phyloP scores from a whole-genome alignment of 208 protist species.

The Trypanosoma avium region DNA sequence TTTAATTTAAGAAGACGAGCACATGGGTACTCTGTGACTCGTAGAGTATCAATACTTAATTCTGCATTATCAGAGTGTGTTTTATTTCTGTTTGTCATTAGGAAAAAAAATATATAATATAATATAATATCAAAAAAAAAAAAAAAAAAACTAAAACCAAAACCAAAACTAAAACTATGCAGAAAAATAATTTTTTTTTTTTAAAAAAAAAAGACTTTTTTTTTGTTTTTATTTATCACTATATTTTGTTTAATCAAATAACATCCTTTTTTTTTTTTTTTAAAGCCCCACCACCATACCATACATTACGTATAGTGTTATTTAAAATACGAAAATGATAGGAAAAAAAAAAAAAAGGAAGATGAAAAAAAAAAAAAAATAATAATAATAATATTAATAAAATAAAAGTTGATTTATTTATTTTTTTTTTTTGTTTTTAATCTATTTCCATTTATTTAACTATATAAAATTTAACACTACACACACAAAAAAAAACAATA shows the following conservation, averaged over 20 bases:
- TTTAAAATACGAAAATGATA: no score
- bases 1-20: constrained; percentile 50
- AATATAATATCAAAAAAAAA: not conserved
- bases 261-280: no score
- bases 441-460: not conserved
- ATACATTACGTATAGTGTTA: no score
- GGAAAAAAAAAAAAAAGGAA: not conserved
- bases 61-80: not conserved
- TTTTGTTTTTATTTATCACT: no score
- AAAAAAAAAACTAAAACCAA: not conserved
- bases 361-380: not conserved
- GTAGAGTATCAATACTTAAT: constrained; percentile 10
- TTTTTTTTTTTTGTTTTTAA: not conserved
- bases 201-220: no score
- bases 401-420: not conserved
- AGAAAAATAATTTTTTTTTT: no score
- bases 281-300: no score
- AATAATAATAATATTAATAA: constrained; percentile 3
- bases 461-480: no score
- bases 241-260: no score
- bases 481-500: not conserved
- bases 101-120: not conserved
- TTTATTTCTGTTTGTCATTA: not conserved
- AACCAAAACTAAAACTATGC: not conserved
- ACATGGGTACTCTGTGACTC: constrained; percentile 32